Percentiles rank a stretch among this genome's conserved stretches.
These are phyloP conservation scores for Rhinocladiella similis DNA, from an alignment of 2,329 filamentous ascomycete genomes.

Conservation along the genomic window DNA sequence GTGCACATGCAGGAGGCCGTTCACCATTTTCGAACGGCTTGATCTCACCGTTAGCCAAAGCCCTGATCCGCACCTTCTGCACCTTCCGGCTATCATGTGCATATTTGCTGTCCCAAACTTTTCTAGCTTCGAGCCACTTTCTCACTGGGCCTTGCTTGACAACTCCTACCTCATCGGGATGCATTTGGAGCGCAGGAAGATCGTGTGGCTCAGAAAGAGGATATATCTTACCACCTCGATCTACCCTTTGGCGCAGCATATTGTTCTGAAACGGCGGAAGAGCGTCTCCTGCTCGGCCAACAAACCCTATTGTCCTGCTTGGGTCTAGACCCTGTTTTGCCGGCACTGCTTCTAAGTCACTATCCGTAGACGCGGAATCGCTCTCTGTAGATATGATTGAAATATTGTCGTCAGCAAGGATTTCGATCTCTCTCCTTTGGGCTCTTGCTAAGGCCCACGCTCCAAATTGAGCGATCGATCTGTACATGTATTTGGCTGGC, in stretches of 20 bases:
- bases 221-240: constrained; percentile 72
- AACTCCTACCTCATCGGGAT: constrained; percentile 68
- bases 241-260: constrained; percentile 90
- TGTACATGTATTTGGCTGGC: constrained; percentile 96
- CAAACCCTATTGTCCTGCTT: constrained; percentile 37
- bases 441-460: constrained; percentile 86
- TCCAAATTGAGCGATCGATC: constrained; percentile 87
- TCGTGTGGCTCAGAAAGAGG: constrained; percentile 65
- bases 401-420: constrained; percentile 74
- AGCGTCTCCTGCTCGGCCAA: constrained; percentile 85
- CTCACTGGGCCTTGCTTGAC: constrained; percentile 76
- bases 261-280: constrained; percentile 76
- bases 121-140: constrained; percentile 79
- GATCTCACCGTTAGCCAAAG: constrained; percentile 67
- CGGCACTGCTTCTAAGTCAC: constrained; percentile 7
- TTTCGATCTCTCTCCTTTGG: constrained; percentile 77
- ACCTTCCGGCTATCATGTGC: constrained; percentile 67
- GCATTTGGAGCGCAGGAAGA: constrained; percentile 66
- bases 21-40: constrained; percentile 71
- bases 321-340: constrained; percentile 27
- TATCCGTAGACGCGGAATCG: constrained; percentile 8
- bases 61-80: constrained; percentile 71
- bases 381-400: constrained; percentile 64
- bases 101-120: constrained; percentile 72
- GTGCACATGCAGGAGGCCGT: constrained; percentile 76